Evolutionary conservation across 2,329 filamentous ascomycete species (phyloP), one percentile per base, ranked within the genome.

Genomic region (Cylindrodendrum hubeiense): DNA sequence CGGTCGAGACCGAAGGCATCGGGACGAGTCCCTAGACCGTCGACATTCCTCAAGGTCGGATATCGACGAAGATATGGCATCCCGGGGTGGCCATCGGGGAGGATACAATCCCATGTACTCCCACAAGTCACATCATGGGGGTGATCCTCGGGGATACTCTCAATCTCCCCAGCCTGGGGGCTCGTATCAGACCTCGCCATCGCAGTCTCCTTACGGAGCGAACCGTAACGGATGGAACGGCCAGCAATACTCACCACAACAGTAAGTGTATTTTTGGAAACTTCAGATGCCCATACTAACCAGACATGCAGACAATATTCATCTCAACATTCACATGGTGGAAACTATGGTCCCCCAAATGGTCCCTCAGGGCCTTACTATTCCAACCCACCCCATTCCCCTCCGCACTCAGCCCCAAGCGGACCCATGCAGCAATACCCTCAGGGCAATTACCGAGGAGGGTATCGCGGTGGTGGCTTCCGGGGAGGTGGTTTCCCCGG

Each of bases 401-500:
- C 87, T 13, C 82, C 84, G 7, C 89, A 89, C 68, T 84, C 85
- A 62, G 84, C 85, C 8, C 85, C 89, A 13, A 85, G 85, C 1
- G 89, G 86, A 5, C 88, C 88, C 19, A 82, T 85, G 72, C 85
- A 89, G 61, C 83, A 86, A 51, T 84, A 86, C 46, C 85, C 80
- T 5, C 79, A 81, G 28, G 81, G 81, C 2, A 80, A 80, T 55
- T 83, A 83, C 53, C 82, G 85, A 21, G 82, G 82, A 21, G 75
- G 74, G 15, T 82, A 82, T 77, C 76, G 89, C 69, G 88, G 87
- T 21, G 85, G 86, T 41, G 82, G 83, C 17, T 91, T 89, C 73
- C 86, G 91, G 56, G 89, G 89, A 37, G 87, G 85, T 63, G 85
- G 88, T 60, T 89, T 86, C 73, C 72, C 82, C 50, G 81, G 80